Base-by-base conservation (phyloP, 2,329 filamentous ascomycete genomes). In the Fusarium fujikuroi region DNA sequence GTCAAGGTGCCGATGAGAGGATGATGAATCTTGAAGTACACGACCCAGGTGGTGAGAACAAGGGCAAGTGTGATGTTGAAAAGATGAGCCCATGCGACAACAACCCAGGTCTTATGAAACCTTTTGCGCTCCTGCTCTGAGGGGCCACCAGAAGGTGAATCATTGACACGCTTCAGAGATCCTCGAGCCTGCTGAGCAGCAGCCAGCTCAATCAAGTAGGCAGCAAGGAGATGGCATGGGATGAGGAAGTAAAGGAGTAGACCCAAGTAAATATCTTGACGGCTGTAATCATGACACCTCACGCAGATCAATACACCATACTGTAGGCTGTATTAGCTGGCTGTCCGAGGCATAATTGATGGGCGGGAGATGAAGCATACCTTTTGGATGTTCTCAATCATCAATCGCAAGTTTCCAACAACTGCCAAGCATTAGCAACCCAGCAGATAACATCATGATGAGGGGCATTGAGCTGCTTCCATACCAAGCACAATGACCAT, bases 301-400 rank as follows among this genome's bases (percentile, higher is more conserved):
- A 99, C 86, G 80, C 95, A 98, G 74, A 99, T 97, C 66, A 98
- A 87, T 65, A 98, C 94, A 60, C 96, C 96, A 80, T 99, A 99
- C 93, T 95, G 80, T 5, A 37, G 19, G 25, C 9, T 30, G 9
- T 58, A 54, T 78, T 50, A 76, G 69, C 47, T 28, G 21, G 23
- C 9, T 25, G 21, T 60, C 39, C 14, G 3, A 7, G 21, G 28
- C 2, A 12, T 10, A 43, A 60, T 44, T 43, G 37, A 37, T 16
- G 12, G 18, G 10, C 5, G 14, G n/a, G 23, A 19, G 15, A 18
- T 18, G 21, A 32, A n/a, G 6, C 30, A 69, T 80, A 94, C 93
- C 88, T 98, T 98, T 86, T 95, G 93, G 76, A 95, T 94, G 80
- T 99, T 99, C 83, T 98, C 96, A 79, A 99, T 95, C 85, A 98